Conservation (phyloP, 2,329 filamentous ascomycete genomes). For the Endocalyx cinctus region DNA sequence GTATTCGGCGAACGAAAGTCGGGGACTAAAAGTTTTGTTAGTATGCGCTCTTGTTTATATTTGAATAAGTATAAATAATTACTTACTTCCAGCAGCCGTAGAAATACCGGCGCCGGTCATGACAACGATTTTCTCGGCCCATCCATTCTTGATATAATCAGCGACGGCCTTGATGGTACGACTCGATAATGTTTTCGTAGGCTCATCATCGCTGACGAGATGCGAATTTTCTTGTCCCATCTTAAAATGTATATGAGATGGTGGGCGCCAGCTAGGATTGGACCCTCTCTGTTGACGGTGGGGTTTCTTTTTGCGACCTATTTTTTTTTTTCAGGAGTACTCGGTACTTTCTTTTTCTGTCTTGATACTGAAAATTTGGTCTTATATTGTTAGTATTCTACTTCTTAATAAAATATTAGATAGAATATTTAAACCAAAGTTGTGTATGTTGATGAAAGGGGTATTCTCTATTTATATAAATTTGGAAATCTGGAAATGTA, state of each 20-base stretch:
- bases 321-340: too few species aligned
- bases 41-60: too few species aligned
- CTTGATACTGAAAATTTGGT: too few species aligned
- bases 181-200: conserved; percentile 60
- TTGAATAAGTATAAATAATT: background rate
- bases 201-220: conserved; percentile 58
- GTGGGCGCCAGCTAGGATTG: conserved; percentile 11
- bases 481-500: too few species aligned
- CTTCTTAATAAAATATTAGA: too few species aligned
- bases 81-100: conserved; percentile 61
- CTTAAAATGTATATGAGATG: too few species aligned
- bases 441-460: too few species aligned
- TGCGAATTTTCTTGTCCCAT: conserved; percentile 87
- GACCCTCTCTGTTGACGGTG: conserved; percentile 16
- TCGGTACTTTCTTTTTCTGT: too few species aligned
- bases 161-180: conserved; percentile 72
- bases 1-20: conserved; percentile 94
- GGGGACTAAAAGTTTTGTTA: conserved; percentile 54
- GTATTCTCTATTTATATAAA: too few species aligned
- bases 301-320: conserved; percentile 21
- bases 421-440: too few species aligned
- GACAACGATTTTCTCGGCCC: conserved; percentile 70
- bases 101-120: conserved; percentile 90
- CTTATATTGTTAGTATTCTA: background rate
- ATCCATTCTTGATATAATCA: conserved; percentile 69